Evolutionary conservation across 2,329 filamentous ascomycete species (phyloP), one percentile per base, ranked within the genome.

Genomic region (Shiraia bambusicola): DNA sequence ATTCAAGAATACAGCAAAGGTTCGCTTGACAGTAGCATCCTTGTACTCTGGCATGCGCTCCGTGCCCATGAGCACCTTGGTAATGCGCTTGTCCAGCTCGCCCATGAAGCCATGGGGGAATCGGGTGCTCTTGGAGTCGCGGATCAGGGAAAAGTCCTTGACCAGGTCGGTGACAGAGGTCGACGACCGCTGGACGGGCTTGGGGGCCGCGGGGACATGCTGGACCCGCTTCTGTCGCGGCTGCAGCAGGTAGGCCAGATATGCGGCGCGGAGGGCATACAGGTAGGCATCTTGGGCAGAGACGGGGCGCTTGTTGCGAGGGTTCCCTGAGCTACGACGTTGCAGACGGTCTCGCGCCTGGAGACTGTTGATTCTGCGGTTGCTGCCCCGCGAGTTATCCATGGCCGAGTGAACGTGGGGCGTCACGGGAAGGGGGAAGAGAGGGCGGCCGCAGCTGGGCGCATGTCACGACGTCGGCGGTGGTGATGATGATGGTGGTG

Each of bases 1-100:
- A 45, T 92, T 96, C 65, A 96, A 86, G 51, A 95, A 95, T 52
- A 89, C 88, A 40, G 89, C 93, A 72, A 98, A 98, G 2, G 89
- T 94, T 48, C 92, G 81, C 72, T 95, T 96, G 52, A 98, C 85
- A 17, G 86, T 76, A n/a, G 87, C 77, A 73, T 98, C 93, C 63
- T 86, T 88, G 71, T 87, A 98, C 61, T 94, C 93, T 11, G 88
- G 89, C 63, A 92, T 79, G 55, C 78, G 83, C 72, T 97, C 93
- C 47, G 78, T 86, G 28, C 91, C 90, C 57, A 85, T 81, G 58
- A 97, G 72, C 37, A 95, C 86, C 24, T 84, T 84, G 43, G 87
- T 85, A 65, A 95, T 81, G 49, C 90, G 80, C 70, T 91, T 92
- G 61, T 87, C 83, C 45, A 88, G 71, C 56, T 82, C 82, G 37